Conservation (phyloP, 2,329 filamentous ascomycete species). For the Diaporthe sp. region DNA sequence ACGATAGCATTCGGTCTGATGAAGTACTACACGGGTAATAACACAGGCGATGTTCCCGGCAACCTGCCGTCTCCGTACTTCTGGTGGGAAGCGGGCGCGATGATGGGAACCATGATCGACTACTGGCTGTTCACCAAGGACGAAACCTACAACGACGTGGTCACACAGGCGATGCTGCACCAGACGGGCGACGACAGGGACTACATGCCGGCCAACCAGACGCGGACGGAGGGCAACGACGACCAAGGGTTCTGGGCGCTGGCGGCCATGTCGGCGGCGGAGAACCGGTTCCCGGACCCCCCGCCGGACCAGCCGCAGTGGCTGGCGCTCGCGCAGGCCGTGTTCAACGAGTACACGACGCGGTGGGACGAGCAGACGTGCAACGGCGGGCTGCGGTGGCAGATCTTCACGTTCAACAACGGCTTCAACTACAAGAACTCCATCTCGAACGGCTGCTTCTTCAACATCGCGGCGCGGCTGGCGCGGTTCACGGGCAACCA, state of each 20-base stretch:
- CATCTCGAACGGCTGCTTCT: constrained; percentile 78
- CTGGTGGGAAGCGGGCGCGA: constrained; percentile 78
- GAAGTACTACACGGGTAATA: constrained; percentile 68
- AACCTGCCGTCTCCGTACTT: constrained; percentile 59
- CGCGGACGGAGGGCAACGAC: constrained; percentile 74
- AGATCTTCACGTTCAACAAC: constrained; percentile 83
- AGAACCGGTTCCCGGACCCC: constrained; percentile 80
- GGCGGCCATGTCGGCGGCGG: constrained; percentile 82
- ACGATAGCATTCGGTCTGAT: constrained; percentile 62
- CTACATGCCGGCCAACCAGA: constrained; percentile 77
- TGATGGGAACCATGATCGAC: constrained; percentile 79
- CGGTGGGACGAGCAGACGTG: constrained; percentile 79
- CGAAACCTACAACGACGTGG: constrained; percentile 71
- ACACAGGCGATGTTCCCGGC: constrained; percentile 69
- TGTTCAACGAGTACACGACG: constrained; percentile 81
- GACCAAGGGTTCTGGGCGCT: constrained; percentile 90
- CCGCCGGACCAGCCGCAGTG: constrained; percentile 74
- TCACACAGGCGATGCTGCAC: constrained; percentile 69
- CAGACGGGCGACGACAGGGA: constrained; percentile 71
- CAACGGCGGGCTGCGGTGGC: constrained; percentile 84
- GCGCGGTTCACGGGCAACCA: constrained; percentile 83
- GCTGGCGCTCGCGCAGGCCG: constrained; percentile 82
- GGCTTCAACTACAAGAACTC: constrained; percentile 79
- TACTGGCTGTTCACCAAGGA: constrained; percentile 81
- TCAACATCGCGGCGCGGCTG: constrained; percentile 77